These are phyloP conservation scores for Skeletonema menzelii DNA, from an alignment of 108 stramenopile genomes.

Conservation along the genomic window DNA sequence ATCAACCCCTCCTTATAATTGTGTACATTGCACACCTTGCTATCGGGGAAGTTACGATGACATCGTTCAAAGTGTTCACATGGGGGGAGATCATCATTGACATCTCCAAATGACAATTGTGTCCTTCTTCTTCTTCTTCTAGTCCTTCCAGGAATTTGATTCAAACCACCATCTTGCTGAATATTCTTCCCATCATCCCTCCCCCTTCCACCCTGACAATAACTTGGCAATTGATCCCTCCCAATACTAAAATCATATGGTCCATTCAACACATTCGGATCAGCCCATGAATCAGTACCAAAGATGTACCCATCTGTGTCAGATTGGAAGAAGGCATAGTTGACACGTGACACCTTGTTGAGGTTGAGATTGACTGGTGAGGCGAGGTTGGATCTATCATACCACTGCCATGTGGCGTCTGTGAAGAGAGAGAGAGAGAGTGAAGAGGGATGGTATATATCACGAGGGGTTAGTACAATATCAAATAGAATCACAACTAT, in stretches of 20 bases:
- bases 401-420: conserved; percentile 41
- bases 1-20: conserved; percentile 27
- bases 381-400: conserved; percentile 23
- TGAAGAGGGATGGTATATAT: no score
- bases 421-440: no score
- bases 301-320: conserved; percentile 36
- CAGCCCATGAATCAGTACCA: conserved; percentile 47
- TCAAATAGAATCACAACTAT: no score
- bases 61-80: conserved; percentile 33
- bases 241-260: conserved; percentile 33
- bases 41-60: conserved; percentile 39
- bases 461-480: no score
- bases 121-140: conserved; percentile 33
- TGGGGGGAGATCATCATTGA: conserved; percentile 14
- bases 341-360: conserved; percentile 27
- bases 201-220: conserved; percentile 26
- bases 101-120: conserved; percentile 9
- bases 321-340: conserved; percentile 45
- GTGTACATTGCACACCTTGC: conserved; percentile 39
- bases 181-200: conserved; percentile 15
- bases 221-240: conserved; percentile 1
- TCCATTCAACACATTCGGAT: conserved; percentile 23
- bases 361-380: conserved; percentile 34
- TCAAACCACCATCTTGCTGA: conserved; percentile 13
- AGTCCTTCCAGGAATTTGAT: no score